Conservation (phyloP, 768 basidiomycete genomes). For the Baorangia bicolor region DNA sequence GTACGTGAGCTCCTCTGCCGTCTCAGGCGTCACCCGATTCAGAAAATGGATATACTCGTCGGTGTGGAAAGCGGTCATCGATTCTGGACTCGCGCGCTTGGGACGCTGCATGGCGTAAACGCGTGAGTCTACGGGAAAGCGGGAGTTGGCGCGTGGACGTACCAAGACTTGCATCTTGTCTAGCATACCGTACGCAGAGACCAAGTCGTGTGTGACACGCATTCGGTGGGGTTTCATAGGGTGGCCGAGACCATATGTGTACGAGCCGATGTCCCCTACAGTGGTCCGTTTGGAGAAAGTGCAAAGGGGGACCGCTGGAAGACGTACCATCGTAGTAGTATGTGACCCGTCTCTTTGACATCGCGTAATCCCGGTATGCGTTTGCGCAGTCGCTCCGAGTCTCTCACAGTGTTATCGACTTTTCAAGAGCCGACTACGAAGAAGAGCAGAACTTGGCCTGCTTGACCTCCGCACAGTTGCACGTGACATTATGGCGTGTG, state of each 20-base stretch:
- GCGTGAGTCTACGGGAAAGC: not conserved
- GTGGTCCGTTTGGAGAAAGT: conserved; percentile 1
- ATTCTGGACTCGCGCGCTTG: conserved; percentile 63
- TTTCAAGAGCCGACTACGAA: not conserved
- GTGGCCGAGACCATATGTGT: conserved; percentile 85
- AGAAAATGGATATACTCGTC: conserved; percentile 98
- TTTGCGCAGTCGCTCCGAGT: not conserved
- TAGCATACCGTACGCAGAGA: conserved; percentile 90
- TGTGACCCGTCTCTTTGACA: conserved; percentile 73
- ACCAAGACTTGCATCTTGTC: conserved; percentile 92
- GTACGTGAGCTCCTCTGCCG: conserved; percentile 79
- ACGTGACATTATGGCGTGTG: conserved; percentile 17
- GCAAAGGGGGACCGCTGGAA: not conserved
- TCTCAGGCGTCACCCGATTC: conserved; percentile 86
- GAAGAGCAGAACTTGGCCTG: not conserved
- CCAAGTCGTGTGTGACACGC: conserved; percentile 88
- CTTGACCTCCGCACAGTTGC: not conserved
- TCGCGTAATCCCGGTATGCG: conserved; percentile 21
- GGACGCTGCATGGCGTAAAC: conserved; percentile 52
- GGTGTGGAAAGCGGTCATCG: conserved; percentile 94
- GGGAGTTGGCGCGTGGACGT: conserved; percentile 5
- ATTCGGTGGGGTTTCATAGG: conserved; percentile 98
- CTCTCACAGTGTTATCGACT: not conserved
- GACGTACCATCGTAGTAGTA: conserved; percentile 79
- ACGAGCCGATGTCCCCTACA: conserved; percentile 67